Percentiles rank a stretch among this genome's conserved stretches.
Conservation (phyloP, 1,139 yeast species). For the Waltiozyma sp. region DNA sequence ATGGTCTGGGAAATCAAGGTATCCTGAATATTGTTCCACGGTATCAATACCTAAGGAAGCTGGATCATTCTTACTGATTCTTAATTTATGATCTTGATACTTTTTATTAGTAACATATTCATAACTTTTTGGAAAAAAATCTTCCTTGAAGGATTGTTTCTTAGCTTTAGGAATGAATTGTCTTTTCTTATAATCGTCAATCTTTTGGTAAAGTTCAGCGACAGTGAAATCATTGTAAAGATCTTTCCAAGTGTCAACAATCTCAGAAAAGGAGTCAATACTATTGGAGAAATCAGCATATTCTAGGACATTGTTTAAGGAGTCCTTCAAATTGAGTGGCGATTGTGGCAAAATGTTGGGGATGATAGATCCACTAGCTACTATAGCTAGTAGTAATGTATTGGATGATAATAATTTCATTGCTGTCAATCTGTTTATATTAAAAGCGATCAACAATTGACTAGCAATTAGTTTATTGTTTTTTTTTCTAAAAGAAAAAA, state of each 20-base stretch:
- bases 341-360: neutral
- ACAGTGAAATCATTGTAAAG: constrained; percentile 5
- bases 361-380: neutral
- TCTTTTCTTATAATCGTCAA: constrained; percentile 6
- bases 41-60: constrained; percentile 38
- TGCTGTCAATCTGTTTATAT: no score
- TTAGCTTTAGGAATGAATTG: constrained; percentile 10
- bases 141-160: constrained; percentile 6
- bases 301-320: constrained; percentile 3
- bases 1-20: constrained; percentile 52
- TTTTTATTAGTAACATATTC: constrained; percentile 2
- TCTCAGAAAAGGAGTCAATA: constrained; percentile 4
- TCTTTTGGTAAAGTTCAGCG: constrained; percentile 5
- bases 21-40: constrained; percentile 54
- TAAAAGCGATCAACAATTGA: no score
- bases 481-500: no score
- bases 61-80: constrained; percentile 28
- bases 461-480: no score
- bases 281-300: constrained; percentile 3
- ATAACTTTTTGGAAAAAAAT: constrained; percentile 1
- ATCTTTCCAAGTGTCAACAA: constrained; percentile 11
- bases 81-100: constrained; percentile 26
- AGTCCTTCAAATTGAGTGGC: neutral
- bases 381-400: neutral
- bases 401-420: neutral